Percentiles rank a stretch among this genome's conserved stretches.
These are phyloP conservation scores for Diplodia sapinea DNA, from an alignment of 2,329 filamentous ascomycete species.

Conservation along the genomic window DNA sequence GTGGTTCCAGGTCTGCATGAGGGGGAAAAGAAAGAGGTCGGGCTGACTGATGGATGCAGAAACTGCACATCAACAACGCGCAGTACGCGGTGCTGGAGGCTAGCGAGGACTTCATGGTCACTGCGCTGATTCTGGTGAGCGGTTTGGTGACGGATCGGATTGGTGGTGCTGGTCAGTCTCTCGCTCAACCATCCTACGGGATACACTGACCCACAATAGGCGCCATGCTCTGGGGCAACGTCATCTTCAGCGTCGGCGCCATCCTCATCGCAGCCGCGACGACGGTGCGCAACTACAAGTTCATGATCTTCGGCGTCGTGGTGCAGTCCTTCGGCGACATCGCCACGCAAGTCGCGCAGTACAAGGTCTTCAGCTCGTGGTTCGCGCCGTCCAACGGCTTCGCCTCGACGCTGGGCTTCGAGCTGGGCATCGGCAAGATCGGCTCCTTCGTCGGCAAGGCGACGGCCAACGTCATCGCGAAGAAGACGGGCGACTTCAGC, in stretches of 20 bases:
- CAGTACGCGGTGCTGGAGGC: constrained; percentile 65
- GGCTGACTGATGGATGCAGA: constrained; percentile 27
- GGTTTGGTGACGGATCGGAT: constrained; percentile 64
- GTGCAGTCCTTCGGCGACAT: constrained; percentile 66
- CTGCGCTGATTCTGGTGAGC: constrained; percentile 60
- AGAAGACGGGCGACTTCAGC: constrained; percentile 64
- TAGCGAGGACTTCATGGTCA: constrained; percentile 68
- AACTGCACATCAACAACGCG: constrained; percentile 65
- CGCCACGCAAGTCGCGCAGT: constrained; percentile 68
- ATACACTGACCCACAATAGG: constrained; percentile 38
- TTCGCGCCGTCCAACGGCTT: constrained; percentile 65
- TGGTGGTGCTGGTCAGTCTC: constrained; percentile 57
- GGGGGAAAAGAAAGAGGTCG: too few relatives aligned
- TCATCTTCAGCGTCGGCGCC: constrained; percentile 63
- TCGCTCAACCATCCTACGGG: too few relatives aligned
- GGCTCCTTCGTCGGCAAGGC: constrained; percentile 66
- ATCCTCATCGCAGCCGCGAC: constrained; percentile 65
- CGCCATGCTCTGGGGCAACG: constrained; percentile 66
- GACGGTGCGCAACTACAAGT: constrained; percentile 61
- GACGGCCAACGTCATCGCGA: constrained; percentile 64
- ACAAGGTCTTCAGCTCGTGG: constrained; percentile 70
- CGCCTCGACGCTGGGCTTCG: constrained; percentile 65
- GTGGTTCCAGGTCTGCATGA: not conserved
- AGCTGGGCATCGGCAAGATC: constrained; percentile 66
- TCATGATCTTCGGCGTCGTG: constrained; percentile 65